Percentiles rank a stretch among this genome's conserved stretches.
Evolutionary conservation across 352 stramenopile species (phyloP).

Genomic region (Phytophthora vignae): DNA sequence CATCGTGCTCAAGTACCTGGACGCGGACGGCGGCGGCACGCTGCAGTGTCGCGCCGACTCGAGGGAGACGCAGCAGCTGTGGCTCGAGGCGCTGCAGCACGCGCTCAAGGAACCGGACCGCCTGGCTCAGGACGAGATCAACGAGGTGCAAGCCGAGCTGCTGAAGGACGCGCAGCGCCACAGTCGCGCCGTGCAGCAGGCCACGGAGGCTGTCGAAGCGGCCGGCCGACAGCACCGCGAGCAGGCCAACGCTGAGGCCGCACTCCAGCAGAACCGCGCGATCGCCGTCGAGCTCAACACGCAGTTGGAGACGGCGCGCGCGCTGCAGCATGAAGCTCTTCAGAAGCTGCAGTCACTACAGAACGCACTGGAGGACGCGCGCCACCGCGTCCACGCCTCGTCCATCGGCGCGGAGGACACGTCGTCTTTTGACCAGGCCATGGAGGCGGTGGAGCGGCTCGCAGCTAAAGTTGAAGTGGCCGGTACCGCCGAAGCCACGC

Average conservation of each 20-base stretch:
- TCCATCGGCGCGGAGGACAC: constrained; percentile 26
- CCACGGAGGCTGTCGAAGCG: constrained; percentile 53
- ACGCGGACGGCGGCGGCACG: constrained; percentile 34
- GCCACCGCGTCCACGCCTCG: constrained; percentile 48
- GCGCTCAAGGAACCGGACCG: constrained; percentile 77
- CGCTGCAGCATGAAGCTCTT: constrained; percentile 40
- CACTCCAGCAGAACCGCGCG: constrained; percentile 40
- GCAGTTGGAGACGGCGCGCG: constrained; percentile 33
- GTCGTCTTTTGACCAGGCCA: constrained; percentile 21
- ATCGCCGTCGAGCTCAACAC: constrained; percentile 42
- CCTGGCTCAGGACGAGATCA: constrained; percentile 79
- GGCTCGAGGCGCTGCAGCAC: constrained; percentile 66
- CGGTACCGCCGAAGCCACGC: constrained; percentile 52
- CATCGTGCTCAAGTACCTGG: constrained; percentile 42
- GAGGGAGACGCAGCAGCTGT: constrained; percentile 56
- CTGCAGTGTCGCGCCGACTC: constrained; percentile 74
- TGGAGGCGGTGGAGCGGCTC: constrained; percentile 47
- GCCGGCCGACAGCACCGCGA: constrained; percentile 44
- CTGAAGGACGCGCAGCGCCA: constrained; percentile 47
- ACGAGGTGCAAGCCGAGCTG: constrained; percentile 68
- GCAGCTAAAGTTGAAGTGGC: constrained; percentile 73
- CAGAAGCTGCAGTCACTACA: constrained; percentile 37
- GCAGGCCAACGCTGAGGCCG: constrained; percentile 36
- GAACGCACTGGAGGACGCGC: constrained; percentile 37
- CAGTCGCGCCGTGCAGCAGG: constrained; percentile 51